Percentiles rank a stretch among this genome's conserved stretches.
Evolutionary conservation across 495 filamentous ascomycete genomes (phyloP).

Genomic region (Hyaloscypha bicolor): DNA sequence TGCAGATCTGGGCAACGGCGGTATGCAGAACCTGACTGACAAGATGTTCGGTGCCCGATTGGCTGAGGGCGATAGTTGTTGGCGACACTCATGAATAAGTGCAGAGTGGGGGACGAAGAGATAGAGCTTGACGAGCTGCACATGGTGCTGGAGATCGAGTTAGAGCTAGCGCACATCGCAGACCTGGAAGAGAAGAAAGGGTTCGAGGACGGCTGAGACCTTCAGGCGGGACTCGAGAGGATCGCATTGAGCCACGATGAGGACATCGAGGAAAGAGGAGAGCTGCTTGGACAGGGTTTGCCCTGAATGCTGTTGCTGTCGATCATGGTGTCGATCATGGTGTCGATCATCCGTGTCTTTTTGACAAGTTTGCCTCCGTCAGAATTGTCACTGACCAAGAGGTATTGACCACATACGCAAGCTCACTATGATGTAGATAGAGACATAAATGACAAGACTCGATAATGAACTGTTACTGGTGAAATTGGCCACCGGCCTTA

Average conservation of each 20-base stretch:
- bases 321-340: not conserved
- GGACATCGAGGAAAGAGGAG: not conserved
- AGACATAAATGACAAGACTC: not conserved
- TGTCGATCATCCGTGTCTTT: not conserved
- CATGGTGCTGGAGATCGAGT: not conserved
- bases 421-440: not conserved
- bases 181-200: not conserved
- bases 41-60: not conserved
- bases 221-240: not conserved
- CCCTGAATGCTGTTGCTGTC: not conserved
- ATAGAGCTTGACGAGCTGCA: not conserved
- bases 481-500: no score
- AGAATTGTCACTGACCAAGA: not conserved
- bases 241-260: not conserved
- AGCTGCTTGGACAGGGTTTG: not conserved
- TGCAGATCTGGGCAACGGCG: not conserved
- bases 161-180: not conserved
- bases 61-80: not conserved
- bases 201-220: not conserved
- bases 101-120: not conserved
- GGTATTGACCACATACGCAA: not conserved
- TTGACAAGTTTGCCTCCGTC: not conserved
- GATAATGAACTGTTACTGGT: not conserved
- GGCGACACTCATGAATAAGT: not conserved
- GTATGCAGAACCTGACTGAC: not conserved